Base-by-base conservation (phyloP, 345 rosid species). In the Carallia brachiata region DNA sequence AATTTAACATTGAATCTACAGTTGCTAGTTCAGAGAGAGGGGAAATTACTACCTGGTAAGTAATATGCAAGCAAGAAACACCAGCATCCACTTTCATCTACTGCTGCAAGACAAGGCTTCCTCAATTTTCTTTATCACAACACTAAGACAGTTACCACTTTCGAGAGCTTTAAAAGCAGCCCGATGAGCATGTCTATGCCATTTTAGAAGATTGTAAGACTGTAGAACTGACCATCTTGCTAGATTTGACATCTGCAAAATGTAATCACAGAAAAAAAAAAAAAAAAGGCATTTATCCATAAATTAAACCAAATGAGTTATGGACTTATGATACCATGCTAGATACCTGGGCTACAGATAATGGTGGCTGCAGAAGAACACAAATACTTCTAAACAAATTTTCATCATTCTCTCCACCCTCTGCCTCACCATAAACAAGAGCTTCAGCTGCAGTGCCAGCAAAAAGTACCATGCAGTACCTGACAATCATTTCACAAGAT, bases 381-480 rank as follows among this genome's bases (percentile, higher is more conserved):
- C 88, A 89, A 68, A 90, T 87, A 81, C 98, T 90, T 82, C 92
- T 84, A 73, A 93, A 93, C 68, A 89, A 75, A 79, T 93, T 93
- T 76, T 93, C 98, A 73, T 93, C 97, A 82, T 93, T 93, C 76
- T 93, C 98, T 68, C 98, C 96, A 67, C 97, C 97, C 79, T 93
- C 97, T 6, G 98, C 98, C 61, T 91, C 92, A 8, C 98, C 91
- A 62, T 93, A 93, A 53, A 93, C 82, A 50, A 93, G 90, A 34
- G 98, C 88, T 79, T 91, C 98, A 55, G 98, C 98, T 68, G 98
- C 97, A 81, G 89, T 93, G 70, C 98, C 98, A 70, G 94, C 97
- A 75, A 89, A 93, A 70, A 91, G 92, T 70, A 93, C 97, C 96
- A 91, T 89, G 85, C 89, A 83, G 77, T 93, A 93, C 88, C 98